Evolutionary conservation across 805 yeast species (phyloP), one percentile per base, ranked within the genome.

Genomic region (Starmera caribaea): DNA sequence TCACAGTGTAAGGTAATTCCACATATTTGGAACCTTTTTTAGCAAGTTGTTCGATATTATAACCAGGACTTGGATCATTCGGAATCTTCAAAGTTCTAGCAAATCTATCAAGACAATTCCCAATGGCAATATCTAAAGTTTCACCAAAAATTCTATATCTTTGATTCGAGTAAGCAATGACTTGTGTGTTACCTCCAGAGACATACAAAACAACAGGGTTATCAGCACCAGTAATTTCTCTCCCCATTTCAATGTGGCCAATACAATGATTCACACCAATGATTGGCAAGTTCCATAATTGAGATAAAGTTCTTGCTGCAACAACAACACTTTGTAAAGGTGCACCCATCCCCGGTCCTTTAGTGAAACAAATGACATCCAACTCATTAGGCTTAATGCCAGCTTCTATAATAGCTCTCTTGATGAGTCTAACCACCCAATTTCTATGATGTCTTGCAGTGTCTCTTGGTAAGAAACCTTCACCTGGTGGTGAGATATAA

Each of bases 291-390:
- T 73, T 57, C 94, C 95, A 87, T 48, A 90, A 55, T 49, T 81
- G 77, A 8, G 87, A 68, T 31, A 89, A 62, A 0, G 96, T 79
- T 54, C 99, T 68, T 1, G 98, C 97, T 1, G 95, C 94, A 37
- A 92, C 70, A 3, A 82, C 97, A 32, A 88, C 96, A 41, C 90
- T 78, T 51, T 92, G 95, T 39, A 92, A 64, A 0, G 99, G 99
- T 1, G 97, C 97, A 3, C 99, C 99, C 97, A 92, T 92, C 1
- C 99, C 99, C 1, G 98, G 99, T 5, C 98, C 98, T 61, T 84
- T 94, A 1, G 98, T 92, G 58, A 92, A 92, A 58, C 96, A 87
- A 37, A 92, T 83, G 37, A 84, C 80, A 59, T 83, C 89, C 6
- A 81, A 53, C 35, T 83, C 83, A 8, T 49, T 43, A 11, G 64